Conservation (phyloP, 2,329 filamentous ascomycete genomes). For the Parastagonospora nodorum region DNA sequence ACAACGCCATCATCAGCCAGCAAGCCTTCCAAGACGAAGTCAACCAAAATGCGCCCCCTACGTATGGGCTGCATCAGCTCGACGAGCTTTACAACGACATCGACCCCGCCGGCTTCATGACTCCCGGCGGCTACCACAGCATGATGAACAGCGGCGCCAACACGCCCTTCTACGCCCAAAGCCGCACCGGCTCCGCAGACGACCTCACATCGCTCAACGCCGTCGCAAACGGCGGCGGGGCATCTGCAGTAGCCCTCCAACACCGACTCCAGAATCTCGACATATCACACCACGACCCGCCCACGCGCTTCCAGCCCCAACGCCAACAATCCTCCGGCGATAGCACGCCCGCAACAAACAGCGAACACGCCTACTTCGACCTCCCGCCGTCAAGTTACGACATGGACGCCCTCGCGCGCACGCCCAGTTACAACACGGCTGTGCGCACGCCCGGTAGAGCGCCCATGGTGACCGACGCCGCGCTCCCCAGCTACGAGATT, state of each 20-base stretch:
- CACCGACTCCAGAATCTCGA: slow-evolving; percentile 65
- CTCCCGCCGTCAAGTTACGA: slow-evolving; percentile 40
- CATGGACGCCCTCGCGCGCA: slow-evolving; percentile 53
- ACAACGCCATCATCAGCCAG: slow-evolving; percentile 44
- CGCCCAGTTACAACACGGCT: slow-evolving; percentile 58
- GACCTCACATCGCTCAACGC: slow-evolving; percentile 69
- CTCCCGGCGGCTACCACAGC: slow-evolving; percentile 66
- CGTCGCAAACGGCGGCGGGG: slow-evolving; percentile 46
- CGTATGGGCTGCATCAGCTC: slow-evolving; percentile 87
- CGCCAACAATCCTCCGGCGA: slow-evolving; percentile 43
- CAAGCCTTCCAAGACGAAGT: slow-evolving; percentile 60
- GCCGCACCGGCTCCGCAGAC: slow-evolving; percentile 77
- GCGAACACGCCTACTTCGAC: slow-evolving; percentile 30
- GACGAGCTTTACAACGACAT: slow-evolving; percentile 91
- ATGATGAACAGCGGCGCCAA: slow-evolving; percentile 63
- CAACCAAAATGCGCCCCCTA: slow-evolving; percentile 77
- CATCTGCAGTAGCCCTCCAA: slow-evolving; percentile 68
- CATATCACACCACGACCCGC: slow-evolving; percentile 42
- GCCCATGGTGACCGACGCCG: slow-evolving; percentile 44
- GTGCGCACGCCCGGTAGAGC: slow-evolving; percentile 50
- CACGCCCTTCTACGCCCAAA: slow-evolving; percentile 76
- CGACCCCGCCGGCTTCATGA: slow-evolving; percentile 80
- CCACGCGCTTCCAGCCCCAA: slow-evolving; percentile 28
- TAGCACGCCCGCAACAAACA: slow-evolving; percentile 39
- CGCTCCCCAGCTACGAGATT: slow-evolving; percentile 52